These are phyloP conservation scores for Pyropia yezoensis DNA, from an alignment of 23 red algal species.

Conservation along the genomic window DNA sequence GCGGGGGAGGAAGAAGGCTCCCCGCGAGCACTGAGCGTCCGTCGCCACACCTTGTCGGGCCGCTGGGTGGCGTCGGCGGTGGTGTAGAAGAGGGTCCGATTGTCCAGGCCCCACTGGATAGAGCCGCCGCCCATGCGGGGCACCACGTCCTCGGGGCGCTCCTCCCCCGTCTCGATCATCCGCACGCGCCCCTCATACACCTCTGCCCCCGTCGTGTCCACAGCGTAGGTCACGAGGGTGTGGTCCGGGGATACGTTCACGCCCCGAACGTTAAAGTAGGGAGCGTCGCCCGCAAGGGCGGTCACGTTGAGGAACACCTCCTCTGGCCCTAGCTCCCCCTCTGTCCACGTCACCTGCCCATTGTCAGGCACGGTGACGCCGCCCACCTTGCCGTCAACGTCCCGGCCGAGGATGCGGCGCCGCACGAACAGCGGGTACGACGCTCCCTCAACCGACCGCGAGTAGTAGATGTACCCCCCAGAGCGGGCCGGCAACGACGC, in stretches of 20 bases:
- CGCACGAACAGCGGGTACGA: slow-evolving; percentile 35
- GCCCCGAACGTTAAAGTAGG: slow-evolving; percentile 30
- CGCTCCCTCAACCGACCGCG: slow-evolving; percentile 26
- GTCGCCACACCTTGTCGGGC: slow-evolving; percentile 52
- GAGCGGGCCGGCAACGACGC: slow-evolving; percentile 19
- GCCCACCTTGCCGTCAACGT: no score
- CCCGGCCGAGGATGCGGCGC: not conserved
- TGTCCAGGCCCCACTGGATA: slow-evolving; percentile 61
- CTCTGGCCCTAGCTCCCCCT: slow-evolving; percentile 16
- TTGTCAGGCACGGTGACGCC: no score
- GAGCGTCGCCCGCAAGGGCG: slow-evolving; percentile 19
- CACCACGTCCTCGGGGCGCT: slow-evolving; percentile 22
- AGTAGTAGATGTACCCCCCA: slow-evolving; percentile 51
- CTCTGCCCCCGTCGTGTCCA: slow-evolving; percentile 59
- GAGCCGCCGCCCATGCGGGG: slow-evolving; percentile 19
- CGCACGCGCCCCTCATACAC: slow-evolving; percentile 50
- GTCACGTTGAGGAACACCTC: slow-evolving; percentile 68
- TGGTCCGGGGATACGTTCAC: slow-evolving; percentile 36
- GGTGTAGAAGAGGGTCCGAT: slow-evolving; percentile 41
- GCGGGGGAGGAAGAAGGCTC: not conserved
- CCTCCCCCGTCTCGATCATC: slow-evolving; percentile 25
- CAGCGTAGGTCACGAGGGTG: slow-evolving; percentile 40
- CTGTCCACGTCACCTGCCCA: not conserved
- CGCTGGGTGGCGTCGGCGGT: slow-evolving; percentile 56
- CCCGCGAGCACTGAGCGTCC: slow-evolving; percentile 6